Base-by-base conservation (phyloP, 306 rosid species). In the Ormosia emarginata region DNA sequence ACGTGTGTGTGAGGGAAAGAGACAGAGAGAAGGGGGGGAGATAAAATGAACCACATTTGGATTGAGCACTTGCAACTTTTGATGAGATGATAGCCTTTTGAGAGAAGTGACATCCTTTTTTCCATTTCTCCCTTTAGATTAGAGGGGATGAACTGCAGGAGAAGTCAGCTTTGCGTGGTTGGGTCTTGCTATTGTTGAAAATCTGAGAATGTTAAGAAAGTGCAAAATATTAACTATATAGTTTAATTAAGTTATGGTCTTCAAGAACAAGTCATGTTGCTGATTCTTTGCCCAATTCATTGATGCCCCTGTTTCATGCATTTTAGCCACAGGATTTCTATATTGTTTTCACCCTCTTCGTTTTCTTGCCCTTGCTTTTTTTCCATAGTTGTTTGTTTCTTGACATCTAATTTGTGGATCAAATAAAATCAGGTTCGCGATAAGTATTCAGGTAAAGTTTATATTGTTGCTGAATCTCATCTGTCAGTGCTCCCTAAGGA, bases 391-490 rank as follows among this genome's bases (percentile, higher is more conserved):
- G 4, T 33, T 62, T 72, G 18, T 58, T 79, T 24, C 59, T 56
- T 75, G 74, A 71, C 36, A 67, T 61, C 93, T 89, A 79, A 84
- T 37, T 72, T 81, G 79, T 63, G 80, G 79, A 69, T 75, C 68
- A 76, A 67, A 72, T 46, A 57, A 61, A 81, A 90, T 79, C 93
- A 95, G 99, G 98, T 92, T 49, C 88, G 90, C 72, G 90, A 87
- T 83, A 93, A 88, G 86, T 86, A 80, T 85, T 82, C 98, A 0
- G 92, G 90, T 65, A 93, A 92, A 86, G 92, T 93, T 32, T 90
- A 85, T 79, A 81, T 93, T 41, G 91, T 93, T 83, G 94, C 97
- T 40, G 94, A 95, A 85, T 93, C 98, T 62, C 96, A 90, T 17
- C 85, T 95, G n/a, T n/a, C n/a, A n/a, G n/a, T n/a, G n/a, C n/a